Evolutionary conservation across 108 stramenopile genomes (phyloP), one percentile per base, ranked within the genome.

Genomic region (Parietichytrium sp.): DNA sequence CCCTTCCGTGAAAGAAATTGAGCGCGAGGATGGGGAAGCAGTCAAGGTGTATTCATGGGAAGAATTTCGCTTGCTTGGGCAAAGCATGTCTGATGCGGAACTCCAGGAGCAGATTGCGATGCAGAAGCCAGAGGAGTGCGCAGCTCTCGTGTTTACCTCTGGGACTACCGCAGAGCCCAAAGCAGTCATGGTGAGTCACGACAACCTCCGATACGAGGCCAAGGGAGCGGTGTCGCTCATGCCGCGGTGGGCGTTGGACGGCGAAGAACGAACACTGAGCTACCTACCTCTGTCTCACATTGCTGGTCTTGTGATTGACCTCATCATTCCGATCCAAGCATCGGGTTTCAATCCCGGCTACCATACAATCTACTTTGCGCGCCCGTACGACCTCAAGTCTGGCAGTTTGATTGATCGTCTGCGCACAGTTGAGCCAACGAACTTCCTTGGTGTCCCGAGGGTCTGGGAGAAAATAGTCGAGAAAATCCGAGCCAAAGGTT

Each of bases 131-230:
- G 88, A 89, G 1, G n/a, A 91, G 23, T 84, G 85, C 42, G 86
- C 85, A 55, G 85, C 89, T 25, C 84, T 93, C 29, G 91, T 93
- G 79, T 93, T 92, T 72, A 93, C 93, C 10, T 89, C 88, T 25
- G 93, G 93, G 42, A 93, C 93, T 36, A 93, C 93, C 20, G 93
- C 92, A 6, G 79, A 78, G 13, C 92, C 93, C 47, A 93, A 93
- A 88, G 92, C 93, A 25, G 92, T 92, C 83, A 93, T 93, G 92
- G 90, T 93, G 78, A 89, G 87, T 31, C 88, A 93, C 81, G 92
- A 92, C 86, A 92, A 92, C 85, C 81, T 93, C 79, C 47, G 27
- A 26, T 79, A 84, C 52, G 52, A 50, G 13, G 45, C 13, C 49
- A 31, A 16, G 3, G 45, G 61, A n/a, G 45, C 45, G 2, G 50